These are phyloP conservation scores for Calonectria multiphialidica DNA, from an alignment of 2,329 filamentous ascomycete species.

Conservation along the genomic window DNA sequence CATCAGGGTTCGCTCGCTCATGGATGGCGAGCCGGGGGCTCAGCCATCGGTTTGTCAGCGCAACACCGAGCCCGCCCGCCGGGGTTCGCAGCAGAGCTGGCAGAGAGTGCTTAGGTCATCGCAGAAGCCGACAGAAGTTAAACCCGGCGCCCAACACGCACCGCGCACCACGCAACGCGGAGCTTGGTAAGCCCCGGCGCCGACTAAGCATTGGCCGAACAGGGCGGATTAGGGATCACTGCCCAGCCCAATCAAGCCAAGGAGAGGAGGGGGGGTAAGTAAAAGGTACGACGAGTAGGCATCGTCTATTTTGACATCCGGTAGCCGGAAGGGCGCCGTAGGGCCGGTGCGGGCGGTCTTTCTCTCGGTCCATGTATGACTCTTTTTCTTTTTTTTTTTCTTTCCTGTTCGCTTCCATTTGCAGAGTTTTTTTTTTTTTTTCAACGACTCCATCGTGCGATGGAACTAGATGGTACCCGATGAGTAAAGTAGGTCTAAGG, in stretches of 20 bases:
- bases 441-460: constrained; percentile 2
- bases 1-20: neutral
- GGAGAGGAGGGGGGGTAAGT: neutral
- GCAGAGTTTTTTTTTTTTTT: neutral
- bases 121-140: neutral
- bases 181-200: constrained; percentile 9
- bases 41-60: constrained; percentile 17
- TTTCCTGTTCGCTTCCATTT: neutral
- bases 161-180: neutral
- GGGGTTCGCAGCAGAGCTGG: neutral
- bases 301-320: constrained; percentile 2
- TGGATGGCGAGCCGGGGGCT: neutral
- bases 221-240: neutral
- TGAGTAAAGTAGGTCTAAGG: neutral
- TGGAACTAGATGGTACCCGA: neutral
- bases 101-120: constrained; percentile 1
- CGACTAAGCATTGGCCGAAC: constrained; percentile 1
- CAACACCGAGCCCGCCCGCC: constrained; percentile 4
- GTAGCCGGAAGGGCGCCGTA: constrained; percentile 7
- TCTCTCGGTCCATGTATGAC: neutral
- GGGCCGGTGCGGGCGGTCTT: neutral
- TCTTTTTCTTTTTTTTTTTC: neutral
- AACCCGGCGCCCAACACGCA: neutral
- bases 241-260: neutral
- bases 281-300: too few relatives aligned